phyloP scores from a whole-genome alignment of 2,329 filamentous ascomycete genomes.

The Fusarium chuoi region DNA sequence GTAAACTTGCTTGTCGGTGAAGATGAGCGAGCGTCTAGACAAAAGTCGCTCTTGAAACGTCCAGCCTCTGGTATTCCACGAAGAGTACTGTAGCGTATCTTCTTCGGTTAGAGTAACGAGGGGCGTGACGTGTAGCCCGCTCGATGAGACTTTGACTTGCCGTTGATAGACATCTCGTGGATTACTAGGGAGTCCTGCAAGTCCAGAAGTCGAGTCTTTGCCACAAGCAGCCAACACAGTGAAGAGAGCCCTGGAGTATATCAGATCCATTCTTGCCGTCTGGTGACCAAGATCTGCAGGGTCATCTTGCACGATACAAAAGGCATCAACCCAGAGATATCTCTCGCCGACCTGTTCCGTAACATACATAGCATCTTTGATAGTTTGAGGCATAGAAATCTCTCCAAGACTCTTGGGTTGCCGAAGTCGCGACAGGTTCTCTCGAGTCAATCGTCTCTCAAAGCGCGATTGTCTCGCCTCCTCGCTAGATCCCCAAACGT shows the following conservation, averaged over 20 bases:
- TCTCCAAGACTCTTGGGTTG: neutral
- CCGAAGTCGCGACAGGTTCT: neutral
- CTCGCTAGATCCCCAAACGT: constrained; percentile 19
- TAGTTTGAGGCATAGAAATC: neutral
- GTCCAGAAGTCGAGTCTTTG: neutral
- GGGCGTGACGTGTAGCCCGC: neutral
- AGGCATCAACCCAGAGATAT: constrained; percentile 30
- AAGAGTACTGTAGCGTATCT: neutral
- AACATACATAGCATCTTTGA: constrained; percentile 15
- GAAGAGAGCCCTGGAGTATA: constrained; percentile 15
- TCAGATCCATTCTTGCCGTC: constrained; percentile 9
- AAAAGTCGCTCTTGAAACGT: constrained; percentile 22
- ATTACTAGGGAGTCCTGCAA: neutral
- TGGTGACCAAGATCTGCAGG: neutral
- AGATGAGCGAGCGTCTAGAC: constrained; percentile 10
- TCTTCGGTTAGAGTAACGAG: neutral
- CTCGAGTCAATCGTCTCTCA: neutral
- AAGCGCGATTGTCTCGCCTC: neutral
- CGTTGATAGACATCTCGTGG: neutral
- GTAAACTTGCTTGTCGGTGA: constrained; percentile 18
- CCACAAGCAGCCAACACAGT: constrained; percentile 2
- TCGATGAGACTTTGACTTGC: neutral
- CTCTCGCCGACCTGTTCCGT: neutral
- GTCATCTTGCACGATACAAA: constrained; percentile 31
- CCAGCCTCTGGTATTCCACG: constrained; percentile 19